These are phyloP conservation scores for Neospermospora avenae DNA, from an alignment of 2,329 filamentous ascomycete species.

Conservation along the genomic window DNA sequence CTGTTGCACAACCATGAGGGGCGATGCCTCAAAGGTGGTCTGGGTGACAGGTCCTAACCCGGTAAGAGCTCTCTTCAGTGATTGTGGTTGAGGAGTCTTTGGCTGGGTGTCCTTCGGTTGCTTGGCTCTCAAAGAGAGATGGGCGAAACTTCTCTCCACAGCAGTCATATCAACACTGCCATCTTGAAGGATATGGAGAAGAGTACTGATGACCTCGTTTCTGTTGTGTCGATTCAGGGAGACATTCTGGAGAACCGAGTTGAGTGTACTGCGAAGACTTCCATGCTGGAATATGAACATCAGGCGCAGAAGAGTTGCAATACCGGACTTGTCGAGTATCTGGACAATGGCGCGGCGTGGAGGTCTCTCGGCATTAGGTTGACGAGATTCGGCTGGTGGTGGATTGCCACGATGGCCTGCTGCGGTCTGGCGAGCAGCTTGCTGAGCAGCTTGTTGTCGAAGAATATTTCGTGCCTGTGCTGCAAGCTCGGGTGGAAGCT, in stretches of 20 bases:
- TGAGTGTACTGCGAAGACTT: conserved; percentile 78
- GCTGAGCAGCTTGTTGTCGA: conserved; percentile 40
- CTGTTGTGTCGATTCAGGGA: conserved; percentile 97
- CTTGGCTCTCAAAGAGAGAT: conserved; percentile 87
- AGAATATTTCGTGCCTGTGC: conserved; percentile 76
- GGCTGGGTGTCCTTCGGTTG: conserved; percentile 60
- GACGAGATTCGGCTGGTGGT: conserved; percentile 40
- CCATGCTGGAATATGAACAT: conserved; percentile 97
- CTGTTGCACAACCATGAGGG: conserved; percentile 92
- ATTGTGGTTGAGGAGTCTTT: conserved; percentile 79
- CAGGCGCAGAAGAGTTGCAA: conserved; percentile 92
- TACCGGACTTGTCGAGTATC: conserved; percentile 93
- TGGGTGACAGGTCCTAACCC: conserved; percentile 47
- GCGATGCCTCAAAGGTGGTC: conserved; percentile 83
- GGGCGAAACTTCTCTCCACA: conserved; percentile 91
- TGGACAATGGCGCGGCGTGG: conserved; percentile 83
- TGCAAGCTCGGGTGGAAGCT: conserved; percentile 80
- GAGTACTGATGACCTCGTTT: conserved; percentile 86
- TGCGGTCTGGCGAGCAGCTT: conserved; percentile 26
- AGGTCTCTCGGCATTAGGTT: conserved; percentile 46
- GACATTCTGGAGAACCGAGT: conserved; percentile 83
- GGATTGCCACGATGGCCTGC: conserved; percentile 41
- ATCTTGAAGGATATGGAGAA: conserved; percentile 92
- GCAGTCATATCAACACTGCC: conserved; percentile 90
- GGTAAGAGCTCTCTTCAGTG: conserved; percentile 71